Evolutionary conservation across 257 asterid species (phyloP).

Genomic region (Marsdenia floribunda): DNA sequence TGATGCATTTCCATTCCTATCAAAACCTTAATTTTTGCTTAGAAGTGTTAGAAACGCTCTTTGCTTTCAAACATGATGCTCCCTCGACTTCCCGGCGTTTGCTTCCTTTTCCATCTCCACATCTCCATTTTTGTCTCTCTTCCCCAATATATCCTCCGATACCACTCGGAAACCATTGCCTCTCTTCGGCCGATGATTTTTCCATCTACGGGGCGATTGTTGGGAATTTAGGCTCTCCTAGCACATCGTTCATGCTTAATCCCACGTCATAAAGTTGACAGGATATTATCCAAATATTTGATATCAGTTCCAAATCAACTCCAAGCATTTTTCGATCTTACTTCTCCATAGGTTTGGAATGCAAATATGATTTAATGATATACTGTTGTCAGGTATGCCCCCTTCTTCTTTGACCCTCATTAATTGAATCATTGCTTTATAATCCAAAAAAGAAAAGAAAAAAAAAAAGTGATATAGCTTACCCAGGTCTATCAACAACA

Average conservation of each 20-base stretch:
- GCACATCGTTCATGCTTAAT: neutral
- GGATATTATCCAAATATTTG: neutral
- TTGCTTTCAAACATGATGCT: no score
- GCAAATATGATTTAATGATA: neutral
- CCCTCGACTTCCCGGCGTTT: no score
- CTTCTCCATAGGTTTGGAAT: neutral
- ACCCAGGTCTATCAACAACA: slow-evolving; percentile 59
- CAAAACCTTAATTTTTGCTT: no score
- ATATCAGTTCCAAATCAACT: neutral
- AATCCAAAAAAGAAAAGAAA: neutral
- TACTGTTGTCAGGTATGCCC: neutral
- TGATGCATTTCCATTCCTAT: no score
- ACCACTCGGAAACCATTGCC: no score
- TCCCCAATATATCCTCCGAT: no score
- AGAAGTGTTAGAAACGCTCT: no score
- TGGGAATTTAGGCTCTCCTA: no score
- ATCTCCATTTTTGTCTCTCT: no score
- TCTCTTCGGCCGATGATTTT: no score
- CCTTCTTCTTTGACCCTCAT: neutral
- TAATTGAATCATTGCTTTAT: neutral
- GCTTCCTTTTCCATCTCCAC: no score
- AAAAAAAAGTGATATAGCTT: slow-evolving; percentile 16
- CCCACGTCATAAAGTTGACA: neutral
- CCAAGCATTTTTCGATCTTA: neutral
- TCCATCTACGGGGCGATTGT: no score